Evolutionary conservation across 2,329 filamentous ascomycete species (phyloP), one percentile per base, ranked within the genome.

Genomic region (Rutstroemia sp.): DNA sequence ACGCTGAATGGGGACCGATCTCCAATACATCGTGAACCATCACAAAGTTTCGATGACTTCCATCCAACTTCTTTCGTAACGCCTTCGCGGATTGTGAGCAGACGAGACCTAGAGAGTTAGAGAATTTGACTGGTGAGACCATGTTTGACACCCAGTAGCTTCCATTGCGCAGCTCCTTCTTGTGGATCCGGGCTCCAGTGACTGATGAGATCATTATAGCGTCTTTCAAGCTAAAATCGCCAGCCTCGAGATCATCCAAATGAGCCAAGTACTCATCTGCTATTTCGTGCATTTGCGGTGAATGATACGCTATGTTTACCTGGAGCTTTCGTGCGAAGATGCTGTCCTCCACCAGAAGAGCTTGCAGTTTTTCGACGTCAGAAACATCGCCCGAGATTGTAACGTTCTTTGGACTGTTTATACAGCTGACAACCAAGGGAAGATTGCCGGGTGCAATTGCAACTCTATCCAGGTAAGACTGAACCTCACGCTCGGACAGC

Each of bases 101-200:
- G 41, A 59, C 37, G 16, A 38, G 9, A 18, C n/a, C 21, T 2
- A 59, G 19, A 23, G 51, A 52, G 25, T 46, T n/a, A 16, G 34
- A 23, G 58, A 75, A 79, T 6, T 70, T 66, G 9, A 79, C 77
- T 1, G 71, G 71, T 1, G 71, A 73, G 1, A 73, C 67, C 63
- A 79, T 63, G 54, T 79, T 79, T 4, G 65, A 59, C 3, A 68
- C 66, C 77, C 77, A 79, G 60, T 79, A 79, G 0, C 61, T 49
- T 1, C 64, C 61, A 18, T 42, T 37, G 23, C 14, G n/a, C 18
- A 56, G 48, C 38, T 52, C 45, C 30, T 42, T 19, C 18, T 46
- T 19, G 12, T 34, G 10, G 37, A 58, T 41, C 2, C 19, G 37
- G 7, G 23, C 9, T 7, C 49, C 49, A 25, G 44, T 56, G 18